Evolutionary conservation across 2,329 filamentous ascomycete genomes (phyloP).

Genomic region (Fusarium sp.): DNA sequence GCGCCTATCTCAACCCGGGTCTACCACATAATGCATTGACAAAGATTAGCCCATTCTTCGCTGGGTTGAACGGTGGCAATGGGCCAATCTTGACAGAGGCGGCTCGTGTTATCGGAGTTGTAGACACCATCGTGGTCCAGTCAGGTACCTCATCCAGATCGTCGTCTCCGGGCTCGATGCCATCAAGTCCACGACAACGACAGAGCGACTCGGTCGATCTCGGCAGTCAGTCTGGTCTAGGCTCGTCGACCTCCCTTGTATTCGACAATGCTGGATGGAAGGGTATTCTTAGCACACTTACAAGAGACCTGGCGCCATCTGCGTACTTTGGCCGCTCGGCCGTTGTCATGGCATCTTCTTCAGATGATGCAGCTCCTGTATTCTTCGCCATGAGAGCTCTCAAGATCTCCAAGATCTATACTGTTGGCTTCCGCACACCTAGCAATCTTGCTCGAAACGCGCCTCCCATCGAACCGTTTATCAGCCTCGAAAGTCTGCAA

Average conservation of each 20-base stretch:
- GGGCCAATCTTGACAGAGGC: conserved; percentile 75
- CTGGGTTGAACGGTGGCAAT: conserved; percentile 58
- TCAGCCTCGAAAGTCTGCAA: conserved; percentile 73
- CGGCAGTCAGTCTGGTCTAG: conserved; percentile 48
- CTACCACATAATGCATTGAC: conserved; percentile 69
- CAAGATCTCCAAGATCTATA: conserved; percentile 81
- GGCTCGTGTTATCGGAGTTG: conserved; percentile 78
- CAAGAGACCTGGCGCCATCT: conserved; percentile 81
- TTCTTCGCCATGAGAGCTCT: conserved; percentile 83
- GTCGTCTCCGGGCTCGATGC: conserved; percentile 57
- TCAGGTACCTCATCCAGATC: conserved; percentile 53
- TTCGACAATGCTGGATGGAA: conserved; percentile 89
- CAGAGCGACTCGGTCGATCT: conserved; percentile 39
- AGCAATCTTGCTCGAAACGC: conserved; percentile 67
- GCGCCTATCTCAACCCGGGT: conserved; percentile 81
- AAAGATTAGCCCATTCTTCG: conserved; percentile 62
- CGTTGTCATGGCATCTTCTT: conserved; percentile 76
- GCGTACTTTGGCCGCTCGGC: conserved; percentile 81
- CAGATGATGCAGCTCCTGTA: conserved; percentile 79
- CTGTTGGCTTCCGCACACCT: conserved; percentile 79
- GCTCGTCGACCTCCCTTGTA: conserved; percentile 66
- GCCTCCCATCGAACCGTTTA: conserved; percentile 80
- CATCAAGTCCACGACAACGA: conserved; percentile 57
- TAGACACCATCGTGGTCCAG: conserved; percentile 81
- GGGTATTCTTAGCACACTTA: conserved; percentile 83